These are phyloP conservation scores for Periconia digitata DNA, from an alignment of 2,329 filamentous ascomycete genomes.

Conservation along the genomic window DNA sequence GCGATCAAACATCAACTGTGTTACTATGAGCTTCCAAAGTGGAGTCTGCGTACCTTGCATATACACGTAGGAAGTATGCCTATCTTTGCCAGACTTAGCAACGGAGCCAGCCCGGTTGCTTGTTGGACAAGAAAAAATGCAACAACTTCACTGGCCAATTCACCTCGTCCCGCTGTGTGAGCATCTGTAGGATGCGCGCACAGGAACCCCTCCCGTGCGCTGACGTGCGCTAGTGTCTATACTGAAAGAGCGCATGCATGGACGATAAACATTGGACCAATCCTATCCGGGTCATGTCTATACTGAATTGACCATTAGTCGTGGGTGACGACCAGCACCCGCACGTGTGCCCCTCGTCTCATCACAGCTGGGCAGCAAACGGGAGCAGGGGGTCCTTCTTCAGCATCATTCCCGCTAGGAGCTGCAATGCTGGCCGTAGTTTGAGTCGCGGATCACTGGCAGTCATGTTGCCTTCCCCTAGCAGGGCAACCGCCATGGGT, in stretches of 20 bases:
- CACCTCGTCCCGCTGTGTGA: neutral
- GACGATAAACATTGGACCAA: neutral
- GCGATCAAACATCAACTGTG: neutral
- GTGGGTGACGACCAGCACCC: neutral
- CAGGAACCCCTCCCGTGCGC: neutral
- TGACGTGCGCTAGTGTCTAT: neutral
- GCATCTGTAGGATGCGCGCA: no score
- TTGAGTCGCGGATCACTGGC: neutral
- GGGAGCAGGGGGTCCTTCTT: neutral
- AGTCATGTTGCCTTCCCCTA: neutral
- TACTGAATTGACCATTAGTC: neutral
- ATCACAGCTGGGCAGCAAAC: neutral
- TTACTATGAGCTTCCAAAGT: no score
- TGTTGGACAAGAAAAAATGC: neutral
- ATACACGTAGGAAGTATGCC: neutral
- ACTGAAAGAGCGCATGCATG: neutral
- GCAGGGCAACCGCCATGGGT: neutral
- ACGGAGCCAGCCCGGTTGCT: neutral
- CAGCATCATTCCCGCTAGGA: neutral
- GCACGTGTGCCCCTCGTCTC: neutral
- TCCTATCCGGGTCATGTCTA: neutral
- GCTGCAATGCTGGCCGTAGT: neutral
- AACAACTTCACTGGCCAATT: neutral
- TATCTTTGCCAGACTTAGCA: neutral
- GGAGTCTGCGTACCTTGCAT: neutral